phyloP scores from a whole-genome alignment of 2,329 filamentous ascomycete genomes.

The Hypocrella siamensis region DNA sequence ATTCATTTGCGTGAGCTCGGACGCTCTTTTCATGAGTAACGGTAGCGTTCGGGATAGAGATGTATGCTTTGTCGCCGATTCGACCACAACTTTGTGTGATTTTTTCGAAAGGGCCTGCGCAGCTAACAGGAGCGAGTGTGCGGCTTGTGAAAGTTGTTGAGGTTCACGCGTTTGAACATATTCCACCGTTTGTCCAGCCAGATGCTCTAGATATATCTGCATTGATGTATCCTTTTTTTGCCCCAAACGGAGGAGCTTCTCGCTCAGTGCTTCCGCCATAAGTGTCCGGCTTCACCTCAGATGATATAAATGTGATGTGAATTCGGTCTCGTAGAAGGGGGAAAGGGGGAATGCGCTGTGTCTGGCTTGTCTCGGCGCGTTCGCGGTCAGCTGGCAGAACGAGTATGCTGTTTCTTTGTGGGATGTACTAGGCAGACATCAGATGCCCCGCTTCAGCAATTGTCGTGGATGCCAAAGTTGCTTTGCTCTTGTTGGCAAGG shows the following conservation, averaged over 20 bases:
- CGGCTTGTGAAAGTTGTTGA: conserved; percentile 62
- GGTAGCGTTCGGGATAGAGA: conserved; percentile 60
- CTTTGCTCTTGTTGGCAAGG: too few relatives aligned
- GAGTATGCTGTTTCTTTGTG: too few relatives aligned
- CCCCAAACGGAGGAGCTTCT: conserved; percentile 15
- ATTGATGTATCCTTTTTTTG: conserved; percentile 32
- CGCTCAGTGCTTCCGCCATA: conserved; percentile 22
- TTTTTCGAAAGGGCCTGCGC: conserved; percentile 80
- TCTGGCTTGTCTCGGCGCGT: too few relatives aligned
- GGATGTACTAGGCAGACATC: too few relatives aligned
- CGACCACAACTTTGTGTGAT: conserved; percentile 72
- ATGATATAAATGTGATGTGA: too few relatives aligned
- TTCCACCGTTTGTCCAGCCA: conserved; percentile 62
- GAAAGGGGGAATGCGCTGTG: too few relatives aligned
- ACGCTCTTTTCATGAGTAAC: conserved; percentile 46
- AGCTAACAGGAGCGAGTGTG: conserved; percentile 66
- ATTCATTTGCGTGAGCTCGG: conserved; percentile 53
- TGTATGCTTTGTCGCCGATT: conserved; percentile 64
- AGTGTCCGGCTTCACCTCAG: too few relatives aligned
- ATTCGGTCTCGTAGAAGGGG: too few relatives aligned
- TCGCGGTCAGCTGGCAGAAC: too few relatives aligned
- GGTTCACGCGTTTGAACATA: conserved; percentile 62
- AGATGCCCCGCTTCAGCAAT: too few relatives aligned
- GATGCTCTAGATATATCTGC: conserved; percentile 57
- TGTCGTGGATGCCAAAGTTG: too few relatives aligned